Evolutionary conservation across 2,329 filamentous ascomycete genomes (phyloP).

Genomic region (Cordyceps javanica): DNA sequence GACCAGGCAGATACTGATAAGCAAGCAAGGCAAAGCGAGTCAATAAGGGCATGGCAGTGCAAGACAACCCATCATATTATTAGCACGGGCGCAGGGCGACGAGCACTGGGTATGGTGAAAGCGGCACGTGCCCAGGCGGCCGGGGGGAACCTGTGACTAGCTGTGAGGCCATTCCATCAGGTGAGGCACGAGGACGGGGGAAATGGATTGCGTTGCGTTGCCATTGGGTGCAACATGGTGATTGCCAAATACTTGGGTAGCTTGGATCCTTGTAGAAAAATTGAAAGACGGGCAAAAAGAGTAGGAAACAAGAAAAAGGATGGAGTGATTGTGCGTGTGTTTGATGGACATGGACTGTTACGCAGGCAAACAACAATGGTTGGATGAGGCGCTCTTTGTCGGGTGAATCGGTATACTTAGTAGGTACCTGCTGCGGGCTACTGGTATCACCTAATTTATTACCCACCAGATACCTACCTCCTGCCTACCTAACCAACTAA

Average conservation of each 20-base stretch:
- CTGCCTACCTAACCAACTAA: no score
- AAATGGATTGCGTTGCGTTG: background rate
- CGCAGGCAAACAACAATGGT: no score
- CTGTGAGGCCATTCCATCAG: background rate
- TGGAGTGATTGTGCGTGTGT: no score
- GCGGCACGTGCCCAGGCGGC: slow-evolving; percentile 1
- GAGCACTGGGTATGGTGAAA: background rate
- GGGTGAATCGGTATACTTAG: no score
- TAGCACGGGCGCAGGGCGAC: background rate
- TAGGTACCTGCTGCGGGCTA: no score
- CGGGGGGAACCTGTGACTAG: background rate
- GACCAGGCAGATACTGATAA: no score
- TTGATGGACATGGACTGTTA: no score
- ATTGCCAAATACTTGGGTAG: no score
- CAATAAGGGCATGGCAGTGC: background rate
- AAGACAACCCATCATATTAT: background rate
- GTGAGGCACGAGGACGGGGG: background rate
- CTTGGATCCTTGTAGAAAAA: no score
- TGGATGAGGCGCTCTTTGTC: no score
- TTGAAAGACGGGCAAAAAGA: background rate
- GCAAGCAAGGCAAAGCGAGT: background rate
- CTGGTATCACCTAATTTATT: no score
- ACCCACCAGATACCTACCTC: no score
- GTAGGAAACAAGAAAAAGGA: background rate
- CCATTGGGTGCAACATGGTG: background rate